Evolutionary conservation across 805 yeast genomes (phyloP), one percentile per base, ranked within the genome.

Genomic region (Kregervanrija fluxuum): DNA sequence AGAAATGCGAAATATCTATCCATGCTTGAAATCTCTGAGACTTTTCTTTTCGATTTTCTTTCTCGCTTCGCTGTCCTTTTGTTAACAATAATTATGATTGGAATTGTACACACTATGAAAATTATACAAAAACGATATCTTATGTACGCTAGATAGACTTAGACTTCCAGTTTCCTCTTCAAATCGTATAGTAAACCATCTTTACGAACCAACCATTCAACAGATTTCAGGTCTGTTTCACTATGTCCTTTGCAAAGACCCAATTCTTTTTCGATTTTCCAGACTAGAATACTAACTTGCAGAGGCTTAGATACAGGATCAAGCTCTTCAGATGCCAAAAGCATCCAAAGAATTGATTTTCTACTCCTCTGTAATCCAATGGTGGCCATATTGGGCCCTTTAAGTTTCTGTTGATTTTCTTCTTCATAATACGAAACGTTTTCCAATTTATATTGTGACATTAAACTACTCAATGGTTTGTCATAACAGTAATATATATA

Each of bases 261-360:
- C 6, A 57, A 40, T 13, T 49, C 50, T 6, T 48, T 38, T 33
- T 61, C 62, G 4, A 61, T 51, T 31, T 51, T 40, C 47, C 57
- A 49, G 1, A 62, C 38, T 15, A 60, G 38, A 2, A 59, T 22
- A n/a, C 43, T 47, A 2, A 54, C 54, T 41, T 63, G 65, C 2
- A 51, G 40, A 1, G 64, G 60, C 14, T 55, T 57, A 9, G 51
- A 46, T 8, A 33, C 46, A 2, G 62, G 62, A 41, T 72, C 71
- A 84, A 95, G 80, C 56, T 84, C 85, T 45, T 75, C 75, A 6
- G 88, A 82, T 0, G 96, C 81, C 28, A 89, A 59, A 28, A 89
- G 59, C 51, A 74, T 73, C 87, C 95, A 89, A 30, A 90, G 69
- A 0, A 86, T 77, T 1, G 89, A 78, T 57, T 88, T 88, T 44